Evolutionary conservation across 768 basidiomycete genomes (phyloP), one percentile per base, ranked within the genome.

Genomic region (Russula griseocarnosa): DNA sequence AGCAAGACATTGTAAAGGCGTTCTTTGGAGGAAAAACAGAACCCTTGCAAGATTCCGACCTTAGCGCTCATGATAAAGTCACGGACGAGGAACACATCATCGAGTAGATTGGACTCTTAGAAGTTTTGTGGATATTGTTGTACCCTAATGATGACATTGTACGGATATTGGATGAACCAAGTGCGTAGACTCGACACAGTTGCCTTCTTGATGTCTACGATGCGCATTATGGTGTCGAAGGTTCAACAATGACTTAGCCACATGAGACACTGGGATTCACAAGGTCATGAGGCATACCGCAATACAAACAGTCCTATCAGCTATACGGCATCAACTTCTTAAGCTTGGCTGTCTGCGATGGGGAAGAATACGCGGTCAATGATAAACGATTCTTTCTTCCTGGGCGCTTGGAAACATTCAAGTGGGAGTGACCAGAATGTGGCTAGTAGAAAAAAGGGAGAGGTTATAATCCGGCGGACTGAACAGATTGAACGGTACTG

Each of bases 241-340:
- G 24, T 42, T 63, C 30, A 44, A 40, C 32, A 53, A 32, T 44
- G 55, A 49, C 28, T 42, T 24, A 5, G 5, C 9, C 55, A n/a
- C 26, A 36, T 24, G 40, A 53, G 40, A 42, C 16, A 60, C n/a
- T 13, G 20, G 16, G 20, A 55, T 18, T 36, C 13, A 28, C 11
- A 28, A 9, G 13, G 22, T 46, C n/a, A 10, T 16, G 44, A 26
- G 8, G 32, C 28, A 49, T 40, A 55, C 34, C 53, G 20, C 3
- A 42, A 18, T 57, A 61, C 30, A n/a, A 28, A 24, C 40, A 11
- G 52, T 38, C 52, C 58, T 62, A 61, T 69, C 75, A 82, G 24
- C 86, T 86, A 66, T 92, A 90, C 2, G 90, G 90, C 34, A 92
- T 76, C 52, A 92, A 70, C 49, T 83, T 90, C 77, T 85, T 88